phyloP scores from a whole-genome alignment of 768 basidiomycete species.

The Lanmaoa rubissima region DNA sequence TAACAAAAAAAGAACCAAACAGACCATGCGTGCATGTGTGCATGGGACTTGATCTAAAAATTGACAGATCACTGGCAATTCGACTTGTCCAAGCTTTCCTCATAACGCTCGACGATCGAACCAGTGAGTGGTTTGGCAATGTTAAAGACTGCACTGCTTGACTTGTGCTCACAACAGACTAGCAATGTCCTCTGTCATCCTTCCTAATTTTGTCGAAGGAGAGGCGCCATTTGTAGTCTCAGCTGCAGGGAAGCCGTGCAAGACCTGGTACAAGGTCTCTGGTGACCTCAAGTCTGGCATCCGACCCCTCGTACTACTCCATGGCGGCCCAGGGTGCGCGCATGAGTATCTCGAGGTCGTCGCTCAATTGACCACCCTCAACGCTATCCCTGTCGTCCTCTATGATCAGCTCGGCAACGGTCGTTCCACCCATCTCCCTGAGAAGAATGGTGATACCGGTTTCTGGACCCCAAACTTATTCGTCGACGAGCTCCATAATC shows the following conservation, averaged over 20 bases:
- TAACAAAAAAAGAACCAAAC: neutral
- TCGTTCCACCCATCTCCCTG: conserved; percentile 51
- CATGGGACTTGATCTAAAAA: neutral
- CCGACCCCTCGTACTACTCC: conserved; percentile 48
- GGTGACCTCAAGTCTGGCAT: conserved; percentile 39
- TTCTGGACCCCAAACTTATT: conserved; percentile 56
- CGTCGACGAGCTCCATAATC: conserved; percentile 48
- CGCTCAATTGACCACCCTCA: conserved; percentile 36
- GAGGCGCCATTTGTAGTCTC: conserved; percentile 27
- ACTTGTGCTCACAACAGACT: neutral
- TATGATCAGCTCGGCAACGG: conserved; percentile 59
- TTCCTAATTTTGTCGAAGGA: conserved; percentile 31
- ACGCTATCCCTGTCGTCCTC: conserved; percentile 46
- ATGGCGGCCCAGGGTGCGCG: conserved; percentile 53
- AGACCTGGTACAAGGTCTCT: conserved; percentile 53
- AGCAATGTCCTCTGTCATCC: conserved; percentile 28
- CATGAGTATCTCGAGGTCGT: conserved; percentile 42
- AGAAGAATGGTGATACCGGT: conserved; percentile 39
- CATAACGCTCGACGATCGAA: neutral
- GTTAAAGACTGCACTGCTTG: neutral
- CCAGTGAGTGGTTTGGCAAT: neutral
- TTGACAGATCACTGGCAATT: neutral
- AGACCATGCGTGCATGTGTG: neutral
- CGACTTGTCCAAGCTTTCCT: neutral
- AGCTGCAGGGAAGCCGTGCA: conserved; percentile 31